These are phyloP conservation scores for Xylaria sp. DNA, from an alignment of 2,329 filamentous ascomycete species.

Conservation along the genomic window DNA sequence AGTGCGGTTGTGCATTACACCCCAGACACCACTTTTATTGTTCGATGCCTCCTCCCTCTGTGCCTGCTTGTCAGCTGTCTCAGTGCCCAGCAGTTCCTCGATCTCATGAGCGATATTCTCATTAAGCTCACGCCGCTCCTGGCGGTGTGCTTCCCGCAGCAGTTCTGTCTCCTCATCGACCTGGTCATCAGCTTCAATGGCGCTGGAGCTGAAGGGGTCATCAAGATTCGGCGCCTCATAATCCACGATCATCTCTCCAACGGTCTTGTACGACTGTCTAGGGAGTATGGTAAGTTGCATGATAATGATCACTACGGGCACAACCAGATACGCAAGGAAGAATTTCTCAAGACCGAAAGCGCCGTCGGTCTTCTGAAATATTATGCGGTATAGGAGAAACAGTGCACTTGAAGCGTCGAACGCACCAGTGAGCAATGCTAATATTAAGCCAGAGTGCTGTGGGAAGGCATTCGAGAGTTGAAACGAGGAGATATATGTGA, in stretches of 20 bases:
- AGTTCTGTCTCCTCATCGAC: conserved; percentile 67
- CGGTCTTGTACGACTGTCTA: conserved; percentile 80
- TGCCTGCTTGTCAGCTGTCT: conserved; percentile 69
- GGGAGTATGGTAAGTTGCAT: conserved; percentile 79
- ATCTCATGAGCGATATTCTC: conserved; percentile 76
- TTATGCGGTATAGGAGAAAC: conserved; percentile 77
- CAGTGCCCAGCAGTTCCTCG: conserved; percentile 75
- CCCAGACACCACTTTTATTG: conserved; percentile 82
- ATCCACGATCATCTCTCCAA: conserved; percentile 82
- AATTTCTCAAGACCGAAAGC: conserved; percentile 72
- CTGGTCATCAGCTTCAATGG: conserved; percentile 60
- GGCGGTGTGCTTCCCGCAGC: conserved; percentile 64
- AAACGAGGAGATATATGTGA: conserved; percentile 84
- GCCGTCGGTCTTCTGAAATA: conserved; percentile 68
- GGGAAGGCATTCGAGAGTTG: conserved; percentile 88
- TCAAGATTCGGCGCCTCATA: conserved; percentile 64
- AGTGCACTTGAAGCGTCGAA: conserved; percentile 85
- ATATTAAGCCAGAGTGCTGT: conserved; percentile 77
- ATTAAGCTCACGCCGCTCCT: conserved; percentile 67
- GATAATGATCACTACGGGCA: conserved; percentile 73
- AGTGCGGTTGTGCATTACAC: conserved; percentile 79
- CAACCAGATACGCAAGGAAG: conserved; percentile 76
- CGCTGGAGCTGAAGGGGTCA: conserved; percentile 46
- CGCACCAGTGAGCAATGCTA: conserved; percentile 81
- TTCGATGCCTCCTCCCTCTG: conserved; percentile 76